Percentiles rank a stretch among this genome's conserved stretches.
Conservation (phyloP, 1,139 yeast genomes). For the Lodderomyces oxycetoniae region DNA sequence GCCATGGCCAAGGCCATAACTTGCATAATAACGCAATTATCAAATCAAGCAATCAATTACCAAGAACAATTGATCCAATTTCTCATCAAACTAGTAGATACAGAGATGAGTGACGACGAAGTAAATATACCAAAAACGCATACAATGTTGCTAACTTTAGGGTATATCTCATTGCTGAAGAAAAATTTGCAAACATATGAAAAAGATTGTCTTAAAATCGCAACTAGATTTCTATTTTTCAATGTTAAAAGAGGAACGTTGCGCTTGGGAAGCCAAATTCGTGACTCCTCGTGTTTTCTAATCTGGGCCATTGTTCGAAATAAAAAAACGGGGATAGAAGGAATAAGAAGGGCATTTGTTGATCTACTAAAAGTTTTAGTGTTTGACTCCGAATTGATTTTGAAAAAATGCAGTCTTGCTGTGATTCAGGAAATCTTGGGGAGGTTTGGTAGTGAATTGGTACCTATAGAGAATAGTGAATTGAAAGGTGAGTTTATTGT, state of each 20-base stretch:
- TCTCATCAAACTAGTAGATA: constrained; percentile 11
- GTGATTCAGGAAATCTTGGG: constrained; percentile 86
- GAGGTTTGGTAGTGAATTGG: constrained; percentile 46
- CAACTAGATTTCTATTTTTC: constrained; percentile 46
- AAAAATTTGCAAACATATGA: constrained; percentile 24
- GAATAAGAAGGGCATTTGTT: constrained; percentile 21
- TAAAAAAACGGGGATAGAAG: constrained; percentile 9
- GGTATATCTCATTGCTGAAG: constrained; percentile 29
- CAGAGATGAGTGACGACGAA: constrained; percentile 13
- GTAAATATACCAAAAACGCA: constrained; percentile 27
- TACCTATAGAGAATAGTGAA: constrained; percentile 15
- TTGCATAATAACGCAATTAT: constrained; percentile 19
- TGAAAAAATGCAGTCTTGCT: constrained; percentile 80
- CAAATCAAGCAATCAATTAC: constrained; percentile 28
- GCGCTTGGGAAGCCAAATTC: constrained; percentile 59
- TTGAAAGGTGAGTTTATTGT: constrained; percentile 38
- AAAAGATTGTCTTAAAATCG: constrained; percentile 26
- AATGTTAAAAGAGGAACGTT: constrained; percentile 48
- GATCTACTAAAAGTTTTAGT: constrained; percentile 52
- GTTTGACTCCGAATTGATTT: constrained; percentile 68
- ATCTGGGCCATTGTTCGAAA: constrained; percentile 39
- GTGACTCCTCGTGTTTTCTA: constrained; percentile 83
- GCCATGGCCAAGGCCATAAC: constrained; percentile 36
- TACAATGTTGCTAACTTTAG: constrained; percentile 32
- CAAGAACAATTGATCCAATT: constrained; percentile 29